Percentiles rank a stretch among this genome's conserved stretches.
Conservation (phyloP, 2,329 filamentous ascomycete species). For the Alternaria brassicae region DNA sequence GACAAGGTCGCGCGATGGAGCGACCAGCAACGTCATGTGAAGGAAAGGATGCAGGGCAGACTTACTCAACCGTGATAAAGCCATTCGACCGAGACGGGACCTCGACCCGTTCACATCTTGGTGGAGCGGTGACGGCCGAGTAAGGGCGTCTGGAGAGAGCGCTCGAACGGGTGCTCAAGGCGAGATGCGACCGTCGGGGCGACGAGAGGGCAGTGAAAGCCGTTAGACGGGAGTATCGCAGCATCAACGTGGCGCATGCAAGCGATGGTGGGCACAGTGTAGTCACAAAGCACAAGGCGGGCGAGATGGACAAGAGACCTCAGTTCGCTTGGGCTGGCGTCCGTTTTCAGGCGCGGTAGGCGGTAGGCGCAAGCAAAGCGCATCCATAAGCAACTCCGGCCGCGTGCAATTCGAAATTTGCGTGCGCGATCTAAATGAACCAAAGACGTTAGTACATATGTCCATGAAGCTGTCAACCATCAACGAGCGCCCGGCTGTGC, state of each 20-base stretch:
- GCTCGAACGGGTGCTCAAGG: not conserved
- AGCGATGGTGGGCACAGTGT: slow-evolving; percentile 8
- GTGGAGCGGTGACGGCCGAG: slow-evolving; percentile 31
- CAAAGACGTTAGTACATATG: slow-evolving; percentile 9
- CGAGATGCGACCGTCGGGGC: not conserved
- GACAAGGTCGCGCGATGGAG: not conserved
- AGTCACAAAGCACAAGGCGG: slow-evolving; percentile 2
- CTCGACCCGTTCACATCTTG: slow-evolving; percentile 38
- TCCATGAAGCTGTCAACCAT: not conserved
- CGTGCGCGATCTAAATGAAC: not conserved
- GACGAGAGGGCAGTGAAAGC: slow-evolving; percentile 16
- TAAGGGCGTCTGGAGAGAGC: slow-evolving; percentile 19
- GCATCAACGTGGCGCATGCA: slow-evolving; percentile 24
- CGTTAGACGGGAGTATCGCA: slow-evolving; percentile 14
- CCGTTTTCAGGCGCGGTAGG: not conserved
- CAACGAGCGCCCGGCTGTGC: not conserved
- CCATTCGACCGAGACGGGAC: slow-evolving; percentile 55
- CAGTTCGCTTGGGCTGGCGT: slow-evolving; percentile 4
- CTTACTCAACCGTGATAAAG: slow-evolving; percentile 52
- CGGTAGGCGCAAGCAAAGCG: not conserved
- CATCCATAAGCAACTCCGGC: not conserved
- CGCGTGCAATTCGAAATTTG: not conserved
- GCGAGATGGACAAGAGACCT: not conserved
- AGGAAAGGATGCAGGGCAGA: slow-evolving; percentile 8
- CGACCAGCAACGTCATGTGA: slow-evolving; percentile 7